Percentiles rank a stretch among this genome's conserved stretches.
Evolutionary conservation across 2,329 filamentous ascomycete genomes (phyloP).

Genomic region (Clonostachys rosea): DNA sequence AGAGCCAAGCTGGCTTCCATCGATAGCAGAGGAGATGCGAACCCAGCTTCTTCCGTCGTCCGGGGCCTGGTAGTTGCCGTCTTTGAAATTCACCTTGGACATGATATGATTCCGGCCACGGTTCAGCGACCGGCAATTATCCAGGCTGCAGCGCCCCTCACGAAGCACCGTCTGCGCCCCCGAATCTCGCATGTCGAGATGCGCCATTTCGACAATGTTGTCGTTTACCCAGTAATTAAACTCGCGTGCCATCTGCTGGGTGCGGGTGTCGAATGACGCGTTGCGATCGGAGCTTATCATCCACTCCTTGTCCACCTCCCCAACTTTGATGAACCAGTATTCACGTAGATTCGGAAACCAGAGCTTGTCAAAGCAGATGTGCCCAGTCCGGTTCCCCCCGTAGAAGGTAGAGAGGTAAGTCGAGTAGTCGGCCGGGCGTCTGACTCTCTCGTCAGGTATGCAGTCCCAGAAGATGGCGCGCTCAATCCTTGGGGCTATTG

Average conservation of each 20-base stretch:
- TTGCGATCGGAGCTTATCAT: conserved; percentile 22
- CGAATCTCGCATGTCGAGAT: conserved; percentile 23
- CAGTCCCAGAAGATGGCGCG: conserved; percentile 32
- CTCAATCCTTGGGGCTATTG: conserved; percentile 22
- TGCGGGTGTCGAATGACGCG: conserved; percentile 17
- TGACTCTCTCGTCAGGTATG: conserved; percentile 27
- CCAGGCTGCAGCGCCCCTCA: conserved; percentile 25
- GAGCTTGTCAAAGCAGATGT: conserved; percentile 27
- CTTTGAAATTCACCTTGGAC: conserved; percentile 29
- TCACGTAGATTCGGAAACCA: conserved; percentile 31
- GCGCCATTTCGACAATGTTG: conserved; percentile 28
- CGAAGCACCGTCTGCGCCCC: conserved; percentile 23
- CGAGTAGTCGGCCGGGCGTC: conserved; percentile 23
- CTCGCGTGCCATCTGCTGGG: conserved; percentile 24
- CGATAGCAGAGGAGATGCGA: conserved; percentile 18
- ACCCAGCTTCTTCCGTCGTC: conserved; percentile 18
- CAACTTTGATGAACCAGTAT: conserved; percentile 31
- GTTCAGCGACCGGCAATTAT: conserved; percentile 26
- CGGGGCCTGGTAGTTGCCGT: conserved; percentile 20
- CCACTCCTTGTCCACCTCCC: conserved; percentile 28
- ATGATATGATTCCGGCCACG: conserved; percentile 25
- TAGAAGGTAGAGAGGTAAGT: conserved; percentile 25
- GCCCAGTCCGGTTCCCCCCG: conserved; percentile 18
- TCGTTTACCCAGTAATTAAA: conserved; percentile 32
- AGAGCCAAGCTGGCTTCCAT: conserved; percentile 8